Evolutionary conservation across 768 basidiomycete genomes (phyloP), one percentile per base, ranked within the genome.

Genomic region (Cantharellus cinnabarinus): DNA sequence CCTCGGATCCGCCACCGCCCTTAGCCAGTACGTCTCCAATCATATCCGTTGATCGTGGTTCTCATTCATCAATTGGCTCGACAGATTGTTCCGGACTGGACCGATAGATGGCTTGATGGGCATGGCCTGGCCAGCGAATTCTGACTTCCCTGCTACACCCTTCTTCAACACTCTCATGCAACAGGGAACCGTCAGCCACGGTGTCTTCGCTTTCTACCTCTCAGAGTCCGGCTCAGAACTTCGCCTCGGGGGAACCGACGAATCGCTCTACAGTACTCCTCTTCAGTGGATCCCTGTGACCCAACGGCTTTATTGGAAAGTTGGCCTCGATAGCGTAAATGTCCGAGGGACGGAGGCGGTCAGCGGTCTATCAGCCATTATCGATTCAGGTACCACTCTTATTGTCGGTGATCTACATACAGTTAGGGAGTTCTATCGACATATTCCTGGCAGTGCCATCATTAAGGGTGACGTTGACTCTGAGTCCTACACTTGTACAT

Each of bases 231-330:
- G n/a, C n/a, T n/a, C n/a, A n/a, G n/a, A n/a, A n/a, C n/a, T n/a
- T n/a, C n/a, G n/a, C n/a, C 63, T 73, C 44, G 73, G 73, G 10
- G 71, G 71, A 29, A 65, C 66, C 50, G 69, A 73, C 60, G 51
- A 63, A 3, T 58, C 64, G 20, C 67, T 68, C 39, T 71, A 67
- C 63, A 65, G 64, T 42, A 70, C 70, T 2, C 38, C 44, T 2
- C 65, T 72, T 59, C 67, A 66, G 50, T 73, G 68, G 63, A 62
- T 69, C 35, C 60, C 65, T 0, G 63, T 73, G 34, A 66, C 68
- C 20, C 44, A 48, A 7, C 44, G 20, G 44, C 10, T 48, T 4
- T 69, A 56, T 62, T 69, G 68, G 68, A 64, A 69, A 59, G 61
- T 66, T 52, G 53, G 52, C n/a, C 44, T 56, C 38, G 65, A 56